Base-by-base conservation (phyloP, 345 rosid species). In the Euphorbia peplus region DNA sequence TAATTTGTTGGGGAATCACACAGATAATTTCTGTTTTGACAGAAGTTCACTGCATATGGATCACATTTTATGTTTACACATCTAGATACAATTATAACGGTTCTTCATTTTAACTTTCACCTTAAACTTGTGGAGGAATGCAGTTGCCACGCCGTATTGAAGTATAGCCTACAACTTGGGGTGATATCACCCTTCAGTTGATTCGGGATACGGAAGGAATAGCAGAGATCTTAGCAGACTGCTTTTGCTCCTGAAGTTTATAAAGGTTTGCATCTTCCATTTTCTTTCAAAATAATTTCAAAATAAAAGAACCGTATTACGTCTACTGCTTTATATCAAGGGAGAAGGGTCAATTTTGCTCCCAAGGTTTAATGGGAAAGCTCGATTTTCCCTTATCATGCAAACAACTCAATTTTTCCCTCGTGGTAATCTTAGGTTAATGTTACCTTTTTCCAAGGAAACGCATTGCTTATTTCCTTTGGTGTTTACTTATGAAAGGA, bases 201-300 rank as follows among this genome's bases (percentile, higher is more conserved):
- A 66, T 51, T 32, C 58, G n/a, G 59, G 29, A 52, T n/a, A 18
- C 10, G 4, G 66, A 63, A 25, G 48, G 61, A 51, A 52, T 19
- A 37, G 25, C 55, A 67, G 16, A 67, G 61, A 67, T 19, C 3
- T 53, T 28, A 66, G 61, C 61, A 53, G 70, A 29, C 48, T 35
- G 60, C 52, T 53, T 54, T 35, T 13, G 3, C 14, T 30, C 15
- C 32, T 26, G 5, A 55, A 30, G 19, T 64, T 29, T 0, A 4
- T 0, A 26, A n/a, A 25, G 13, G 51, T 66, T 37, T 24, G 30
- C 18, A 22, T 37, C 24, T 37, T 54, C 16, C 32, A 1, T 37
- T 37, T 18, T 64, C n/a, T 50, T 8, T 61, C 22, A 11, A 48
- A 48, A 46, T 10, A 39, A 39, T 5, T 8, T 39, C n/a, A n/a